phyloP scores from a whole-genome alignment of 2,329 filamentous ascomycete species.

The Hysterium pulicare region DNA sequence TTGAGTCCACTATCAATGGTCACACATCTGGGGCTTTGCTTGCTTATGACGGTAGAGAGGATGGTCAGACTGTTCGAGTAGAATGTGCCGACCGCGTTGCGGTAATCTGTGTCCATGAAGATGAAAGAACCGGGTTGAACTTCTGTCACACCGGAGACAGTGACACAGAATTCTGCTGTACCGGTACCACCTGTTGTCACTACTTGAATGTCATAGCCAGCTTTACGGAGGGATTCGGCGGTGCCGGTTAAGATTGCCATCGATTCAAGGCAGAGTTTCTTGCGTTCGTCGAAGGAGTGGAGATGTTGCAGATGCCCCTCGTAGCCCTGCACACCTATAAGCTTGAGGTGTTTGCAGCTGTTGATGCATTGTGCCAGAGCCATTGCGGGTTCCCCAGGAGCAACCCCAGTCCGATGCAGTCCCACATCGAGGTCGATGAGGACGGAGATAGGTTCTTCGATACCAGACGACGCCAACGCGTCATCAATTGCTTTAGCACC shows the following conservation, averaged over 20 bases:
- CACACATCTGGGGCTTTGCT: slow-evolving; percentile 43
- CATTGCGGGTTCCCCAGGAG: slow-evolving; percentile 40
- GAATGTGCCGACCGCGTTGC: slow-evolving; percentile 49
- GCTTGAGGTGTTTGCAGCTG: slow-evolving; percentile 35
- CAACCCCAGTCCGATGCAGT: slow-evolving; percentile 49
- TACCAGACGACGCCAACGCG: slow-evolving; percentile 36
- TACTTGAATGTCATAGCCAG: slow-evolving; percentile 46
- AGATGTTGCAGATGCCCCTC: slow-evolving; percentile 55
- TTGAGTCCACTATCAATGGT: slow-evolving; percentile 53
- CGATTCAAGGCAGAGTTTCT: slow-evolving; percentile 42
- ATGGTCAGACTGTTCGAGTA: slow-evolving; percentile 51
- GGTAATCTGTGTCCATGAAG: slow-evolving; percentile 58
- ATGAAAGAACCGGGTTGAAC: slow-evolving; percentile 55
- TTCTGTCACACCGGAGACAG: slow-evolving; percentile 51
- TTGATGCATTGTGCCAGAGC: slow-evolving; percentile 41
- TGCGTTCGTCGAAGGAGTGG: slow-evolving; percentile 43
- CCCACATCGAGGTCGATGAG: slow-evolving; percentile 52
- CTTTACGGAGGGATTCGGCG: slow-evolving; percentile 40
- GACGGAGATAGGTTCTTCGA: slow-evolving; percentile 39
- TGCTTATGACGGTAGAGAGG: slow-evolving; percentile 49
- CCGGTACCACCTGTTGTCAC: slow-evolving; percentile 54
- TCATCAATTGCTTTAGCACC: slow-evolving; percentile 47
- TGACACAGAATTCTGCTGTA: slow-evolving; percentile 53
- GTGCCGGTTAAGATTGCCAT: slow-evolving; percentile 47
- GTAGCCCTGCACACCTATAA: slow-evolving; percentile 53